Base-by-base conservation (phyloP, 1,139 yeast species). In the Zygosaccharomyces pseudobailii region DNA sequence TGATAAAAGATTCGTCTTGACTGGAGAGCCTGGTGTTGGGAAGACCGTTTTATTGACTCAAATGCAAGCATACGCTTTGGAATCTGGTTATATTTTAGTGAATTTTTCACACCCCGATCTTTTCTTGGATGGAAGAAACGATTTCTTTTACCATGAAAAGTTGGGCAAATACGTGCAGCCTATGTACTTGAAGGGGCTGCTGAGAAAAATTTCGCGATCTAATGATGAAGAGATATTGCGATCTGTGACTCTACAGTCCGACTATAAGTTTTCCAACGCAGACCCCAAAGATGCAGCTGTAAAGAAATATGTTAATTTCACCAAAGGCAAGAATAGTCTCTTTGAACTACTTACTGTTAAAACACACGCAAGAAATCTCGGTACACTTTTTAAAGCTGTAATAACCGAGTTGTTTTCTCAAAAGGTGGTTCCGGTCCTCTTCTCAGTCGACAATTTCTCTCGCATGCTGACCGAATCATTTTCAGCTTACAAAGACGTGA, bases 21-120 rank as follows among this genome's bases (percentile, higher is more conserved):
- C 79, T 28, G 97, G 97, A 36, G 81, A 76, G 48, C 71, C 79
- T 42, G 96, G 96, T 40, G 75, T 78, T 8, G 97, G 97, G 8
- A 90, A 90, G 69, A 78, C 92, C 3, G 79, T 89, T 0, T 65
- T 84, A 35, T 59, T 90, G 43, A 70, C 92, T 0, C 96, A 90
- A 65, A 74, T 83, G 1, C 84, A 85, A 48, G 84, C 92, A 0
- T 62, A 73, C 45, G 80, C 82, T 4, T 63, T 74, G 36, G 68
- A 72, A 8, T 57, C 68, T n/a, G 75, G 78, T 6, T 72, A 78
- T 20, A 71, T 87, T 19, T 70, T 87, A 3, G 62, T 90, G 42
- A 88, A 87, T 50, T 68, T 90, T 24, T 80, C 88, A 25, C 71
- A 81, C 52, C 82, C 89, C 1, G 78, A 75, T 40, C 68, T 72